Conservation (phyloP, 176 grass and related monocot species). For the Bonia amplexicaulis region DNA sequence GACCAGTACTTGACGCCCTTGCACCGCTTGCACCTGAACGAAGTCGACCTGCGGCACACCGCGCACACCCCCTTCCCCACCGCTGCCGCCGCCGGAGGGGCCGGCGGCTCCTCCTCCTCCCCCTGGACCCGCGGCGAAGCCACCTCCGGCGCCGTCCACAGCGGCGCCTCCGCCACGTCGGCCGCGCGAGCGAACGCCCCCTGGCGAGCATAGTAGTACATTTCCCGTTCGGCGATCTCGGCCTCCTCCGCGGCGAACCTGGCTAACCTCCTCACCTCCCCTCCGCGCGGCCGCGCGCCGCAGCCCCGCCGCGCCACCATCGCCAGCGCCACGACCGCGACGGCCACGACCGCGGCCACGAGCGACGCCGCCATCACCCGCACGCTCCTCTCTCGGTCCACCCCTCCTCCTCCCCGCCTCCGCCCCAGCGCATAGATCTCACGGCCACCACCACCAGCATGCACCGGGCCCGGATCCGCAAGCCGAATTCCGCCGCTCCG, state of each 20-base stretch:
- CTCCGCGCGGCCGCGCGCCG: slow-evolving; percentile 38
- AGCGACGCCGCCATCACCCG: slow-evolving; percentile 6
- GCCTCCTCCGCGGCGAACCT: slow-evolving; percentile 50
- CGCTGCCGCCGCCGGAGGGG: background rate
- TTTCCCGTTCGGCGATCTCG: slow-evolving; percentile 41
- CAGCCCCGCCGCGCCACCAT: slow-evolving; percentile 23
- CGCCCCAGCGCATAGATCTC: slow-evolving; percentile 34
- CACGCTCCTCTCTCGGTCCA: background rate
- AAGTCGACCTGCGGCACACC: slow-evolving; percentile 53
- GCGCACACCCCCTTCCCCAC: slow-evolving; percentile 38
- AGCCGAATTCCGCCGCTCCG: background rate
- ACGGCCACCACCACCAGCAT: background rate
- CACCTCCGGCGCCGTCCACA: slow-evolving; percentile 4
- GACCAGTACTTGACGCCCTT: slow-evolving; percentile 90
- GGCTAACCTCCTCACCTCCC: slow-evolving; percentile 58
- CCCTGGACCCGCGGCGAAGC: background rate
- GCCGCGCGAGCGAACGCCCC: background rate
- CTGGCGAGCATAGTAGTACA: slow-evolving; percentile 5
- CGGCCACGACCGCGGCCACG: slow-evolving; percentile 5
- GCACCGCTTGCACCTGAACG: slow-evolving; percentile 64
- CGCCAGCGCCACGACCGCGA: slow-evolving; percentile 36
- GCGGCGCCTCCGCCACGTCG: background rate
- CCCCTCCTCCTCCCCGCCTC: background rate
- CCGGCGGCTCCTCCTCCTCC: background rate
- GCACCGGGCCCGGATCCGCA: background rate